Percentiles rank a stretch among this genome's conserved stretches.
These are phyloP conservation scores for Sindora glabra DNA, from an alignment of 306 rosid species.

Conservation along the genomic window DNA sequence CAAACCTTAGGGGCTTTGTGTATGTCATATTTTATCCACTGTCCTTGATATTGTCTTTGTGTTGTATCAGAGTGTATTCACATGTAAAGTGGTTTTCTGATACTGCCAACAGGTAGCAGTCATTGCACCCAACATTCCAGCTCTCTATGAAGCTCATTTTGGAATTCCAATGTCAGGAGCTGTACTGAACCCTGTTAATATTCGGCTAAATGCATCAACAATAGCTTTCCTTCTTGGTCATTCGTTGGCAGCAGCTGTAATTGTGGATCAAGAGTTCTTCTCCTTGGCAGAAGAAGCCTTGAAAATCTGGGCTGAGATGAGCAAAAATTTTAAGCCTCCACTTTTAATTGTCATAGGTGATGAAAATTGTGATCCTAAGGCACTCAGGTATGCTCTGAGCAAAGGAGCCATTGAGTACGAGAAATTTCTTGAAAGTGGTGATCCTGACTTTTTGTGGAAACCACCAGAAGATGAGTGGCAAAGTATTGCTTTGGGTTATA, in stretches of 20 bases:
- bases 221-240: slow-evolving; percentile 62
- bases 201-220: slow-evolving; percentile 52
- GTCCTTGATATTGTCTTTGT: neutral
- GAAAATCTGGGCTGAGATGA: slow-evolving; percentile 51
- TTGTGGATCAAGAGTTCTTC: slow-evolving; percentile 65
- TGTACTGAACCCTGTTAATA: slow-evolving; percentile 50
- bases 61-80: neutral
- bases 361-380: slow-evolving; percentile 51
- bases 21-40: neutral
- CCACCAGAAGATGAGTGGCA: slow-evolving; percentile 69
- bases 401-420: slow-evolving; percentile 53
- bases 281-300: slow-evolving; percentile 61
- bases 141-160: slow-evolving; percentile 80
- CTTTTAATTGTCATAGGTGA: slow-evolving; percentile 68
- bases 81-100: neutral
- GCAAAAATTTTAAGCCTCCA: slow-evolving; percentile 45
- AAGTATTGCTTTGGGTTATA: slow-evolving; percentile 65
- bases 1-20: neutral
- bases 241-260: slow-evolving; percentile 42
- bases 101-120: slow-evolving; percentile 60
- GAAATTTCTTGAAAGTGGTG: slow-evolving; percentile 44
- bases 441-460: slow-evolving; percentile 53
- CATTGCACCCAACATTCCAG: slow-evolving; percentile 92
- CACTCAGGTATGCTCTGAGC: slow-evolving; percentile 29
- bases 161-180: slow-evolving; percentile 72